Base-by-base conservation (phyloP, 2,329 filamentous ascomycete genomes). In the Orbilia quercus region DNA sequence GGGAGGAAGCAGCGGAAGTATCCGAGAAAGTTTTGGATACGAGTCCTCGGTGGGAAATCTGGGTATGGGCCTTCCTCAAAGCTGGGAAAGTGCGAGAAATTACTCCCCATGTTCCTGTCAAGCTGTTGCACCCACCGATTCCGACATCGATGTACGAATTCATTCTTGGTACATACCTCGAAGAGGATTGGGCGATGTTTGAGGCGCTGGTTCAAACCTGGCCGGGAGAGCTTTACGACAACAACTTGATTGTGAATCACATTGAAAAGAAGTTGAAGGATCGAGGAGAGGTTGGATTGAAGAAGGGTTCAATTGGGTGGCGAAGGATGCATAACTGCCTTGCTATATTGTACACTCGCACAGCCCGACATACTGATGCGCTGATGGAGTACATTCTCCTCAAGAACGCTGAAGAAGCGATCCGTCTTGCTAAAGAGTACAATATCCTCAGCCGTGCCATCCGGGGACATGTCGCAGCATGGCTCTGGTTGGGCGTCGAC, bases 61-160 rank as follows among this genome's bases (percentile, higher is more conserved):
- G 94, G 92, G 90, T 96, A 3, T 96, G 91, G 87, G 89, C 87
- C 0, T 99, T 99, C 81, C 91, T 92, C 6, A 90, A 92, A 42
- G 90, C 91, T 1, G 86, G 91, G 75, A 92, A 89, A 78, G 92
- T 96, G 77, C 91, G 97, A 79, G 93, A 96, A 77, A 96, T 99
- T 73, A 90, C 91, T 3, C 86, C 90, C 36, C 89, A 90, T 78
- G 91, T 99, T 28, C 95, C 95, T 0, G 88, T 87, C 0, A 86
- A 89, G 59, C 87, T 88, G n/a, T 85, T 96, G 79, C 87, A 86
- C 25, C 93, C 93, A 6, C 89, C 91, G 0, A 84, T 99, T 11
- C 89, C 92, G 0, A 88, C 89, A 0, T 86, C 90, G 9, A 88
- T 96, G 18, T 99, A 97, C 79, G 94, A 98, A 80, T 87, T 94